phyloP scores from a whole-genome alignment of 306 rosid genomes.

The Cercis canadensis region DNA sequence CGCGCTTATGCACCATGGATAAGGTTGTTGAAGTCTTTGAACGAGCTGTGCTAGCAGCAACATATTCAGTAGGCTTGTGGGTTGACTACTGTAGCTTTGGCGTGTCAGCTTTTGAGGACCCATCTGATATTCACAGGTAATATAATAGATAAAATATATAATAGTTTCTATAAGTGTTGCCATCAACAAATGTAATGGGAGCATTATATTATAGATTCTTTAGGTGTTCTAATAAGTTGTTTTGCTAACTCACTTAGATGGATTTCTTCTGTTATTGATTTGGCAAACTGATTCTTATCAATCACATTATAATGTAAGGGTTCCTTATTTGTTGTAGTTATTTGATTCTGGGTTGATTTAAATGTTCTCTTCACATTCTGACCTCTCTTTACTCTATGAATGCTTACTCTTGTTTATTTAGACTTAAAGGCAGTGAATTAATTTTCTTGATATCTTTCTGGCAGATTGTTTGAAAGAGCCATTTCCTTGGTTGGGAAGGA shows the following conservation, averaged over 20 bases:
- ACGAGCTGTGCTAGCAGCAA: slow-evolving; percentile 69
- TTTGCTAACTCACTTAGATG: slow-evolving; percentile 22
- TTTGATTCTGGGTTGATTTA: slow-evolving; percentile 6
- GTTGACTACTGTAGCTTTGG: slow-evolving; percentile 78
- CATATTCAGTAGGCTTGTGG: slow-evolving; percentile 76
- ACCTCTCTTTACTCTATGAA: slow-evolving; percentile 24
- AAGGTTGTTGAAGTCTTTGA: slow-evolving; percentile 84
- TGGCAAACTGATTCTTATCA: background rate
- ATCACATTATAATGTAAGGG: background rate
- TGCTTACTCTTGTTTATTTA: slow-evolving; percentile 29
- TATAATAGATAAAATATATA: background rate
- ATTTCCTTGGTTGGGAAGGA: slow-evolving; percentile 88
- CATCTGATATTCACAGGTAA: slow-evolving; percentile 84
- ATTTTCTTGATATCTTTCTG: slow-evolving; percentile 33
- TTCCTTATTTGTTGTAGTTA: background rate
- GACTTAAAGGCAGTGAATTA: slow-evolving; percentile 29
- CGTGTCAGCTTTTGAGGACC: slow-evolving; percentile 74
- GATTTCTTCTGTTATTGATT: slow-evolving; percentile 10
- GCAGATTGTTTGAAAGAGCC: slow-evolving; percentile 81
- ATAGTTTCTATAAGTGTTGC: background rate
- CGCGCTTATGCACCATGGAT: slow-evolving; percentile 58
- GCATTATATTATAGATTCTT: slow-evolving; percentile 1
- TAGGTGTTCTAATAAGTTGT: background rate
- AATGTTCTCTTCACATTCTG: slow-evolving; percentile 5
- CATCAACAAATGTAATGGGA: background rate